These are phyloP conservation scores for Emergomyces pasteurianus DNA, from an alignment of 2,329 filamentous ascomycete genomes.

Conservation along the genomic window DNA sequence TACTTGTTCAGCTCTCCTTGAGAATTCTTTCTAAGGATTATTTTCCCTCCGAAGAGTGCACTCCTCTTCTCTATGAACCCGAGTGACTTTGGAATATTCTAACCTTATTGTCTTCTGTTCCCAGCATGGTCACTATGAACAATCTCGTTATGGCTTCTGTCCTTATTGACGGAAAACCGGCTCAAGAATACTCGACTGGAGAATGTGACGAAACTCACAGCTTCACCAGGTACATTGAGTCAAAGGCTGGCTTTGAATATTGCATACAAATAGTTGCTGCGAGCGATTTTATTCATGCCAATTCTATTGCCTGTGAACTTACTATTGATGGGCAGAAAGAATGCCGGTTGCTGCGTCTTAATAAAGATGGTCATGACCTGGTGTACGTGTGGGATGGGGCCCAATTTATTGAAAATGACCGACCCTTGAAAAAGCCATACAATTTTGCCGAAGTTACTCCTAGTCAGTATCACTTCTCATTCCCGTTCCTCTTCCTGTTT, in stretches of 20 bases:
- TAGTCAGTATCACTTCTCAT: too few species aligned
- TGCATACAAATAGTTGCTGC: constrained; percentile 14
- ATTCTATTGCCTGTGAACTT: constrained; percentile 7
- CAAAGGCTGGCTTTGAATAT: constrained; percentile 12
- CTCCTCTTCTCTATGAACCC: too few species aligned
- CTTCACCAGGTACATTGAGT: constrained; percentile 22
- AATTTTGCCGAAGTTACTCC: too few species aligned
- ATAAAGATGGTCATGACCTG: too few species aligned
- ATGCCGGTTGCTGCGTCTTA: not conserved
- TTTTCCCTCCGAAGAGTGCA: too few species aligned
- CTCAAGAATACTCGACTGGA: constrained; percentile 19
- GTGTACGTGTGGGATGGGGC: not conserved
- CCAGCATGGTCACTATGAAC: constrained; percentile 9
- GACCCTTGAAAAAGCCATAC: constrained; percentile 11
- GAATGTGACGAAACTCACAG: constrained; percentile 7
- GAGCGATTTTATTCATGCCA: not conserved
- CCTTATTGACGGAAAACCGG: constrained; percentile 9
- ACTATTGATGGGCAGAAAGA: constrained; percentile 14
- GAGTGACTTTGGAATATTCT: too few species aligned
- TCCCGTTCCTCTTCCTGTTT: too few species aligned
- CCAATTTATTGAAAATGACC: not conserved
- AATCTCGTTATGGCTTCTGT: constrained; percentile 6
- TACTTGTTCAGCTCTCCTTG: not conserved
- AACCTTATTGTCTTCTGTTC: too few species aligned
- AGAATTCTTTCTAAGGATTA: too few species aligned